These are phyloP conservation scores for Daldinia loculata DNA, from an alignment of 495 filamentous ascomycete genomes.

Conservation along the genomic window DNA sequence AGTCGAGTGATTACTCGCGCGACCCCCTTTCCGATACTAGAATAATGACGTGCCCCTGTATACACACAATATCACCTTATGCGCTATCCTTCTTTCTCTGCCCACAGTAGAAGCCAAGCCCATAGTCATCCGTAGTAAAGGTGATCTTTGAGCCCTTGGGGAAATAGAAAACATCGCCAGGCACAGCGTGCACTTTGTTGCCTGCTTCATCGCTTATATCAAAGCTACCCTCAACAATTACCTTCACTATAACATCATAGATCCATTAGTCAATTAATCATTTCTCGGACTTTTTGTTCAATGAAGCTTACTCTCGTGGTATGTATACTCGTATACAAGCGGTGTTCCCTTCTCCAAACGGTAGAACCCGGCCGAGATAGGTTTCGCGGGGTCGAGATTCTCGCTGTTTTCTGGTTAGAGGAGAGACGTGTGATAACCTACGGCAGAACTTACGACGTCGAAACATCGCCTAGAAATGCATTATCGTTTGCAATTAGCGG, in stretches of 20 bases:
- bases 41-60: neutral
- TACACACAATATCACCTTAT: slow-evolving; percentile 3
- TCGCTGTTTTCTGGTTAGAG: slow-evolving; percentile 51
- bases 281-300: slow-evolving; percentile 37
- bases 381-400: slow-evolving; percentile 65
- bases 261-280: neutral
- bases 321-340: slow-evolving; percentile 77
- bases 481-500: slow-evolving; percentile 80
- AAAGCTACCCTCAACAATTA: slow-evolving; percentile 79
- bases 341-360: slow-evolving; percentile 77
- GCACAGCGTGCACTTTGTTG: slow-evolving; percentile 70
- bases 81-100: slow-evolving; percentile 43
- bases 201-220: slow-evolving; percentile 75
- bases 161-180: slow-evolving; percentile 80
- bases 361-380: slow-evolving; percentile 76
- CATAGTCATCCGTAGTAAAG: slow-evolving; percentile 74
- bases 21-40: neutral
- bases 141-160: slow-evolving; percentile 81
- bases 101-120: slow-evolving; percentile 73
- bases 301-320: slow-evolving; percentile 66
- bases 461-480: slow-evolving; percentile 73
- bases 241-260: slow-evolving; percentile 57
- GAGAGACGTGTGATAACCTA: neutral
- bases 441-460: slow-evolving; percentile 58
- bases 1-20: neutral